Evolutionary conservation across 805 yeast species (phyloP).

Genomic region (Saccharomycopsis sp.): DNA sequence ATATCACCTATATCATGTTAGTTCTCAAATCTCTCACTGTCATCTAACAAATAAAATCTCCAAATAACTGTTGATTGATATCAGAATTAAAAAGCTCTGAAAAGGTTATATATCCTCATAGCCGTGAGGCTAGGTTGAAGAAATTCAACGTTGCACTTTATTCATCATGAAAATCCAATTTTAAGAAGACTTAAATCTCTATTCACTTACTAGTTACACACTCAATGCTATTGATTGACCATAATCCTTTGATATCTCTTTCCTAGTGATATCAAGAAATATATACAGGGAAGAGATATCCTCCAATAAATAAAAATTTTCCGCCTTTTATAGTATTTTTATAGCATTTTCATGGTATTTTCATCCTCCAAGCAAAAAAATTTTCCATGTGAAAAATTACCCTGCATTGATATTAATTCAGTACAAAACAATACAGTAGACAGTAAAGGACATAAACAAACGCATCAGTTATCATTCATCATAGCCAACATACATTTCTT

Average conservation of each 20-base stretch:
- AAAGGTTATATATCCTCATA: constrained; percentile 20
- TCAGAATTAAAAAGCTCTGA: constrained; percentile 23
- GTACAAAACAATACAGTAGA: not conserved
- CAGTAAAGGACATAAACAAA: not conserved
- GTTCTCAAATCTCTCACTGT: no score
- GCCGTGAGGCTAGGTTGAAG: constrained; percentile 19
- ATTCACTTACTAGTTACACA: not conserved
- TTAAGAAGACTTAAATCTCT: no score
- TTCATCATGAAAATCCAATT: constrained; percentile 17
- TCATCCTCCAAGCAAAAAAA: not conserved
- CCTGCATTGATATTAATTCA: not conserved
- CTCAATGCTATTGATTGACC: no score
- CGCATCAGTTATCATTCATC: no score
- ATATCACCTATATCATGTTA: no score
- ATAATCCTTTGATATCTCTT: no score
- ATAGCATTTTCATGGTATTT: not conserved
- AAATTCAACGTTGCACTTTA: constrained; percentile 22
- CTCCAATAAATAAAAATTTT: not conserved
- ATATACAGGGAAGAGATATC: not conserved
- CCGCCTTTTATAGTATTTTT: not conserved
- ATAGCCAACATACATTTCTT: no score
- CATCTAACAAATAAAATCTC: no score
- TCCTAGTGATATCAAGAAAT: not conserved
- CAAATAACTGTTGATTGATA: not conserved
- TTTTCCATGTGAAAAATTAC: not conserved